Percentiles rank a stretch among this genome's conserved stretches.
Evolutionary conservation across 305 asterid genomes (phyloP).

Genomic region (Petunia hybrid): DNA sequence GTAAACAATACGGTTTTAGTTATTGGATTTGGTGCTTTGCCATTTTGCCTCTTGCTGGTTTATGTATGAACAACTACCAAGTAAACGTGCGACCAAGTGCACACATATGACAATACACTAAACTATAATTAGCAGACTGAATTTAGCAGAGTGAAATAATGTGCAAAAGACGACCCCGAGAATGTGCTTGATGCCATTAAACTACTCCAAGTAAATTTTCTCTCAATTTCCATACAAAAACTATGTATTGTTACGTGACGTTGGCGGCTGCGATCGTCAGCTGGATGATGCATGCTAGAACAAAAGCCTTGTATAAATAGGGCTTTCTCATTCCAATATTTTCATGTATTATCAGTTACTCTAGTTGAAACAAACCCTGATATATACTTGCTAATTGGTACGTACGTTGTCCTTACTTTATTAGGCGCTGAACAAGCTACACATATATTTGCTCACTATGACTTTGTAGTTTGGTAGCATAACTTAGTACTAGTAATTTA

Average conservation of each 20-base stretch:
- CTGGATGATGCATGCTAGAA: too few species aligned
- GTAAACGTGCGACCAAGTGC: background rate
- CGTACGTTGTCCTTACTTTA: background rate
- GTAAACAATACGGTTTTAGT: background rate
- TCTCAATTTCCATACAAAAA: background rate
- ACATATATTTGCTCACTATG: too few species aligned
- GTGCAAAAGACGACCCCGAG: too few species aligned
- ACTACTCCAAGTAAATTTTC: too few species aligned
- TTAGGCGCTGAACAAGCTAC: background rate
- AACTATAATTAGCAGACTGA: too few species aligned
- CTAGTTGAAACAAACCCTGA: background rate
- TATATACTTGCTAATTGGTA: conserved; percentile 16
- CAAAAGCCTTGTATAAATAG: background rate
- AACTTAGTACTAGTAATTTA: too few species aligned
- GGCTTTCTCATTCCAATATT: background rate
- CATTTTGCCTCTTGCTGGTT: background rate
- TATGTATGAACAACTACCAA: background rate
- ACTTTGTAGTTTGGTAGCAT: background rate
- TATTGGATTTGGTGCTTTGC: background rate
- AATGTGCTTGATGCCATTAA: too few species aligned
- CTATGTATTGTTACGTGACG: too few species aligned
- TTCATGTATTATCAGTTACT: background rate
- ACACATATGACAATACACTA: too few species aligned
- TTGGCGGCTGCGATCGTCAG: background rate
- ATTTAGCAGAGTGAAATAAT: too few species aligned